Evolutionary conservation across 1,139 yeast species (phyloP).

Genomic region (Diutina rugosa): DNA sequence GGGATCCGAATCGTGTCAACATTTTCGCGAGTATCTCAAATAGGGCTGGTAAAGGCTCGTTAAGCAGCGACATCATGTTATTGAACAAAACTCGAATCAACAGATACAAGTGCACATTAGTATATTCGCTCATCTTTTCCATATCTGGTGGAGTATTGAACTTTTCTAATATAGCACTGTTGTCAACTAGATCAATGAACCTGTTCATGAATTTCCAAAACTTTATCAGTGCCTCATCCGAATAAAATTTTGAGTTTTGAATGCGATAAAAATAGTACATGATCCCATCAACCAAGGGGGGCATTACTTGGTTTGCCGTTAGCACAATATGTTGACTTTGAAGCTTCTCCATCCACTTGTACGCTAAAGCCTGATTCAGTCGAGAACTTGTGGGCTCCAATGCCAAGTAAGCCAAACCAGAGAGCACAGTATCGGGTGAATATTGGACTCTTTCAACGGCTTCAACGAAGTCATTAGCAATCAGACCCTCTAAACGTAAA

Average conservation of each 20-base stretch:
- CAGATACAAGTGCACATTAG: slow-evolving; percentile 29
- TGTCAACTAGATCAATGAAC: slow-evolving; percentile 26
- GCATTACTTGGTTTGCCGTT: slow-evolving; percentile 6
- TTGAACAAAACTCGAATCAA: slow-evolving; percentile 33
- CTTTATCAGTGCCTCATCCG: slow-evolving; percentile 23
- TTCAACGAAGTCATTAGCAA: slow-evolving; percentile 9
- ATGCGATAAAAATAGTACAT: slow-evolving; percentile 35
- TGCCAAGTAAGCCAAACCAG: slow-evolving; percentile 40
- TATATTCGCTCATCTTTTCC: slow-evolving; percentile 23
- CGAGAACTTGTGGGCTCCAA: slow-evolving; percentile 42
- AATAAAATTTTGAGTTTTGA: slow-evolving; percentile 38
- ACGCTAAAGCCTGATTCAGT: slow-evolving; percentile 13
- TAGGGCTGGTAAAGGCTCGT: slow-evolving; percentile 41
- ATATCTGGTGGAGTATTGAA: slow-evolving; percentile 33
- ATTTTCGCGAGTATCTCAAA: slow-evolving; percentile 33
- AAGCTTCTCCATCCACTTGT: slow-evolving; percentile 2
- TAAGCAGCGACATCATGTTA: slow-evolving; percentile 35
- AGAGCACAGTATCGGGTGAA: slow-evolving; percentile 6
- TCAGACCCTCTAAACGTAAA: slow-evolving; percentile 28
- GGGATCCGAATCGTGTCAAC: slow-evolving; percentile 21
- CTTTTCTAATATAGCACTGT: slow-evolving; percentile 22
- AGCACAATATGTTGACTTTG: not conserved
- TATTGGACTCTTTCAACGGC: slow-evolving; percentile 3
- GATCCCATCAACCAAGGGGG: slow-evolving; percentile 40
- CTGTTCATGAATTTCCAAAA: slow-evolving; percentile 43